Evolutionary conservation across 208 protist genomes (phyloP).

Genomic region (Leishmania tarentolae): DNA sequence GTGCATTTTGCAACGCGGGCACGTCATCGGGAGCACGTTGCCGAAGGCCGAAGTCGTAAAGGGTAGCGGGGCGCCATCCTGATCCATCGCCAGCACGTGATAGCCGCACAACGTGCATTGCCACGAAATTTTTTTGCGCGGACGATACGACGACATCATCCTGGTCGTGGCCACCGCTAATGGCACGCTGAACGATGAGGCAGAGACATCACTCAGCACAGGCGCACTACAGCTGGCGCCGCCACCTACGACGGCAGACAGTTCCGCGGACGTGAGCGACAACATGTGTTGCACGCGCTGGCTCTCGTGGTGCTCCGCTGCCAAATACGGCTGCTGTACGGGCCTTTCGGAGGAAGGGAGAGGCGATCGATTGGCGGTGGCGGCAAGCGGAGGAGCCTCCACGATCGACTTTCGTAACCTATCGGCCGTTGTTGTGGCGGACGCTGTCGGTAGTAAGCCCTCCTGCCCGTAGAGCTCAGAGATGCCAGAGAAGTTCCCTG

Average conservation of each 20-base stretch:
- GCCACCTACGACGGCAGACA: not conserved
- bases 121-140: constrained; percentile 66
- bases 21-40: constrained; percentile 68
- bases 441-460: not conserved
- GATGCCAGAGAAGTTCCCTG: constrained; percentile 11
- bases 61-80: constrained; percentile 67
- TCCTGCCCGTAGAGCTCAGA: constrained; percentile 29
- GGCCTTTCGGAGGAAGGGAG: constrained; percentile 2
- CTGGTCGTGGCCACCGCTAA: not conserved
- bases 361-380: constrained; percentile 7
- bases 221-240: not conserved
- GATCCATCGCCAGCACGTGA: constrained; percentile 82
- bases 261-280: not conserved
- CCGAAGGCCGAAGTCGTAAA: constrained; percentile 72
- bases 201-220: not conserved
- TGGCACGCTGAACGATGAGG: not conserved
- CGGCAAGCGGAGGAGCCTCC: not conserved
- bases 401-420: not conserved
- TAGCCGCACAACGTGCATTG: constrained; percentile 83
- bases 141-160: not conserved
- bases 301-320: not conserved
- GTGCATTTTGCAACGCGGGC: constrained; percentile 68
- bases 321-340: not conserved
- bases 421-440: not conserved
- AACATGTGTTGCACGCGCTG: not conserved